Conservation (phyloP, 2,329 filamentous ascomycete genomes). For the Aspergillus udagawae region DNA sequence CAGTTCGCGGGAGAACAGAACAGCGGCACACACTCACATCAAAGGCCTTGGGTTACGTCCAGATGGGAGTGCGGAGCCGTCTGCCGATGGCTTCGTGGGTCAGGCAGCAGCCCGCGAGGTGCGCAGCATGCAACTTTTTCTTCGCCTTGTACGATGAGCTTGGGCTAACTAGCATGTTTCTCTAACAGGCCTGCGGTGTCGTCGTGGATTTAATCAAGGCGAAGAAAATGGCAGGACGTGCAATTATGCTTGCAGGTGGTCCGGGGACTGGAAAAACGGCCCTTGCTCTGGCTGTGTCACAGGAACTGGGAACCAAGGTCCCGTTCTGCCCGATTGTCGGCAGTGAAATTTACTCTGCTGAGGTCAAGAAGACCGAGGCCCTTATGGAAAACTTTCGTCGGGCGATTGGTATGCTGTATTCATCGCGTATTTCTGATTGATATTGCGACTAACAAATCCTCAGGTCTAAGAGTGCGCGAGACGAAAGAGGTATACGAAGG, state of each 20-base stretch:
- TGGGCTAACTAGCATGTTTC: constrained; percentile 11
- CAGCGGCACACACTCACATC: constrained; percentile 96
- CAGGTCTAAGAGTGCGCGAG: constrained; percentile 84
- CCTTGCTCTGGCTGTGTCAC: constrained; percentile 88
- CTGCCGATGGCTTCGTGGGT: constrained; percentile 81
- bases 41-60: constrained; percentile 82
- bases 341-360: constrained; percentile 94
- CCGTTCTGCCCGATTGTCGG: constrained; percentile 98
- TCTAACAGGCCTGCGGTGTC: constrained; percentile 76
- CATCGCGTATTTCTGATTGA: no score
- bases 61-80: constrained; percentile 80
- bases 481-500: constrained; percentile 99
- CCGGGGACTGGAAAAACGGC: constrained; percentile 97
- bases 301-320: constrained; percentile 96
- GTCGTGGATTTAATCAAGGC: constrained; percentile 93
- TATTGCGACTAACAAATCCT: constrained; percentile 13
- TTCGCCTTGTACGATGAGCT: background rate
- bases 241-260: constrained; percentile 87
- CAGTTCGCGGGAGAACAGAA: constrained; percentile 91
- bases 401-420: constrained; percentile 67
- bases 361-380: constrained; percentile 99
- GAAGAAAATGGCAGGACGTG: constrained; percentile 96
- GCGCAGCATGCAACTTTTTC: constrained; percentile 22
- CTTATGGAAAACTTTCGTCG: constrained; percentile 99
- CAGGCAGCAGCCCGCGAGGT: constrained; percentile 87